phyloP scores from a whole-genome alignment of 371 early-diverging fungal genomes.

The Mortierella sp. region DNA sequence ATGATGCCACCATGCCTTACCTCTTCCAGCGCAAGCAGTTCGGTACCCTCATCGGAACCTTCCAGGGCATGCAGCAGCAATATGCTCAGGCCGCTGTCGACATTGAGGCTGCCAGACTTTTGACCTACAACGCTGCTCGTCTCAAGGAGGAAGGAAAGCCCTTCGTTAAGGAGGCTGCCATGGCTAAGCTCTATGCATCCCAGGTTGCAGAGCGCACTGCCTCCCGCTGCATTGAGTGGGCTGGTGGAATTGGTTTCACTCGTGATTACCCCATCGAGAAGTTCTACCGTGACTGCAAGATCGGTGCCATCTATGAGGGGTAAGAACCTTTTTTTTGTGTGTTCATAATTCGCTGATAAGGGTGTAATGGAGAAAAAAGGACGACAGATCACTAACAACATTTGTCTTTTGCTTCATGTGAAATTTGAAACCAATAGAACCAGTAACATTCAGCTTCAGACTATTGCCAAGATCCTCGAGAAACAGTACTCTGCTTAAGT shows the following conservation, averaged over 20 bases:
- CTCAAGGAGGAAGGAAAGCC: constrained; percentile 93
- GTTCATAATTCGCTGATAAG: no score
- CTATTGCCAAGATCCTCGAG: constrained; percentile 92
- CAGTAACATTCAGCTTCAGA: constrained; percentile 96
- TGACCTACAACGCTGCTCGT: constrained; percentile 98
- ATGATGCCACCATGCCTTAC: constrained; percentile 92
- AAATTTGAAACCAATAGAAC: constrained; percentile 59
- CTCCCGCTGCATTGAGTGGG: constrained; percentile 94
- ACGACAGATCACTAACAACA: not conserved
- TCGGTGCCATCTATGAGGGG: constrained; percentile 87
- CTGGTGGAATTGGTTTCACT: constrained; percentile 98
- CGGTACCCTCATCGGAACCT: constrained; percentile 85
- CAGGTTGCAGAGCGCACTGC: constrained; percentile 96
- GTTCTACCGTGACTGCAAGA: constrained; percentile 97
- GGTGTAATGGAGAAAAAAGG: not conserved
- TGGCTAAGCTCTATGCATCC: constrained; percentile 96
- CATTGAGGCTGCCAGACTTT: constrained; percentile 96
- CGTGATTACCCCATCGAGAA: constrained; percentile 90
- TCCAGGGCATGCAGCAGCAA: constrained; percentile 98
- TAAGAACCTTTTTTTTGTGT: not conserved
- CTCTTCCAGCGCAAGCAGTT: constrained; percentile 97
- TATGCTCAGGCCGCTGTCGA: constrained; percentile 96
- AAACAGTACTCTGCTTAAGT: constrained; percentile 66
- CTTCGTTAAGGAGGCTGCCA: constrained; percentile 96
- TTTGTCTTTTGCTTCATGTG: constrained; percentile 15